Evolutionary conservation across 495 filamentous ascomycete genomes (phyloP), one percentile per base, ranked within the genome.

Genomic region (Rusavskia elegans): DNA sequence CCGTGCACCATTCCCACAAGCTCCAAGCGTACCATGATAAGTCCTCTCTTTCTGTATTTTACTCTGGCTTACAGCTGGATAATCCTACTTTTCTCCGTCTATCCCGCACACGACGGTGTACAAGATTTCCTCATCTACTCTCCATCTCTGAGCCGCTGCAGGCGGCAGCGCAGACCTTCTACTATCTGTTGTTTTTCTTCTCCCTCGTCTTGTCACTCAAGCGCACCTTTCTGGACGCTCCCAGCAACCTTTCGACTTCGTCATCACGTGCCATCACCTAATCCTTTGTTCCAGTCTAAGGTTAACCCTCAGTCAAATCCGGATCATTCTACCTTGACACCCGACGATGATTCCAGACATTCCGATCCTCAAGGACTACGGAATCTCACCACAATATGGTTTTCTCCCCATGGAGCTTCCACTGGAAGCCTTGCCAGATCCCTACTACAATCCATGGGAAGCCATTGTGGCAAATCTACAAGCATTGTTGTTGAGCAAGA

Each of bases 381-480:
- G 83, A 64, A 82, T 98, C 65, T 93, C 89, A 51, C 75, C 81
- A 40, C 72, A 81, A 45, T 73, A 86, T 71, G 92, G 92, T 55
- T 99, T 99, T 68, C 83, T 99, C 39, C 86, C 92, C 0, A 66
- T 82, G 27, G 79, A 87, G 56, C 68, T 81, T n/a, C 93, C 92
- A 32, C 71, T 97, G 53, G 78, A 84, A 49, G 62, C 75, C 49
- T 77, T 97, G 35, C 85, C 89, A 13, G 82, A 95, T 59, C 77
- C 81, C 0, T 97, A 95, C 72, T 99, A 96, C 66, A 77, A 80
- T 58, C 84, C 85, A 58, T 99, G 92, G 92, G 92, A 99, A 68
- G 72, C 78, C 52, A 74, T 95, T 27, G 76, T 80, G 20, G 73
- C 78, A 37, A 94, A 95, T 61, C 66, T 99, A n/a, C 92, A 95